These are phyloP conservation scores for Plectosphaerella plurivora DNA, from an alignment of 2,329 filamentous ascomycete species.

Conservation along the genomic window DNA sequence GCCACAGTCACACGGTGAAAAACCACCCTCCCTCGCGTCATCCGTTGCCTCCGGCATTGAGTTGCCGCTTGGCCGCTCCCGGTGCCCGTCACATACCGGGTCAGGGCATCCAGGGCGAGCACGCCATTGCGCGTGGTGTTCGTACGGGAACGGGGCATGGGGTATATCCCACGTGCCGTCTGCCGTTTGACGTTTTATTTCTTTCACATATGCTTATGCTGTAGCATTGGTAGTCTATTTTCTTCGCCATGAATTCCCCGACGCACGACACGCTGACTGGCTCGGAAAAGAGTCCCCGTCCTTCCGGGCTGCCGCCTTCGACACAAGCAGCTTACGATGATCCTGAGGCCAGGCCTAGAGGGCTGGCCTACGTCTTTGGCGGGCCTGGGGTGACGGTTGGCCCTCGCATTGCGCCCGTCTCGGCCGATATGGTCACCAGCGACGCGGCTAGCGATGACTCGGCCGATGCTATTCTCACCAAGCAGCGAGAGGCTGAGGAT, in stretches of 20 bases:
- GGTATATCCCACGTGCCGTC: too few species aligned
- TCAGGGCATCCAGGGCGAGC: too few species aligned
- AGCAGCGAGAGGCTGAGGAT: conserved; percentile 73
- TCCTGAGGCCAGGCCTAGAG: neutral
- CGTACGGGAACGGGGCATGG: too few species aligned
- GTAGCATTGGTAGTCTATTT: too few species aligned
- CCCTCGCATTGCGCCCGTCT: conserved; percentile 45
- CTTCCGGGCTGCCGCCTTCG: neutral
- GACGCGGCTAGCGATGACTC: conserved; percentile 39
- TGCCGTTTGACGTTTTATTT: too few species aligned
- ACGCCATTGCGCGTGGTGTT: too few species aligned
- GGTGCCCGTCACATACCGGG: too few species aligned
- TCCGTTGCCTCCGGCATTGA: neutral
- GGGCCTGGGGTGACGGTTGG: conserved; percentile 38
- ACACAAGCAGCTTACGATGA: neutral
- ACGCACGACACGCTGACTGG: neutral
- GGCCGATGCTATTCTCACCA: conserved; percentile 44
- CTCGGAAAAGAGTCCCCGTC: neutral
- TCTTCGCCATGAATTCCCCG: too few species aligned
- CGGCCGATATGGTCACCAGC: conserved; percentile 20
- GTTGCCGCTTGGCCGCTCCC: neutral
- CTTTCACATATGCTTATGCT: too few species aligned
- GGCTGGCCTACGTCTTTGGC: conserved; percentile 21
- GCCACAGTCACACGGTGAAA: neutral
- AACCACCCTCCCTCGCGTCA: neutral